Evolutionary conservation across 2,329 filamentous ascomycete species (phyloP), one percentile per base, ranked within the genome.

Genomic region (Calonectria pseudoreteaudii): DNA sequence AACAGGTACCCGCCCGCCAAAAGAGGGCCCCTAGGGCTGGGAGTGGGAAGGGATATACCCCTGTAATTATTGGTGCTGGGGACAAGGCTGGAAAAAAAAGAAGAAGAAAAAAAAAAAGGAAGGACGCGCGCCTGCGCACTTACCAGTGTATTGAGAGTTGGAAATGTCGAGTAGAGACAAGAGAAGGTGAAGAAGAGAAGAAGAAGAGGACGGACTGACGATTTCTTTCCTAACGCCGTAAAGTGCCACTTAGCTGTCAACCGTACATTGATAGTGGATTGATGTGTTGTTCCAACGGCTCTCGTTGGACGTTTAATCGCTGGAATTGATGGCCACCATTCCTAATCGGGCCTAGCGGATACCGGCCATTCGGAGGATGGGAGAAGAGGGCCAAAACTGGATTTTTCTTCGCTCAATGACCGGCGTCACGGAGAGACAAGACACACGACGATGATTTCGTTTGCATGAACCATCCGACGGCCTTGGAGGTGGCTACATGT

Each of bases 231-330:
- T 49, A 56, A 70, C 58, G 28, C 4, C 16, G 52, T 47, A 65
- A 65, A 65, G 41, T 65, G 60, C 60, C 67, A 65, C 60, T 47
- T 65, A 47, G 60, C 41, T 49, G 41, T 49, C 60, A 47, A 65
- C 60, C 44, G 38, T 65, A 56, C 70, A 72, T 66, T 66, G n/a
- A 53, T 67, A 66, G 66, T 72, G 70, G 62, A 30, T 69, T 69
- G 66, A 69, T 73, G 71, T 52, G 71, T 72, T 73, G 71, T 73
- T 66, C 66, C 71, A 69, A 73, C 71, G 49, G 58, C 23, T 66
- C 56, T 73, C 71, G 71, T 69, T 73, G 71, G 71, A 69, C 66
- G 71, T 69, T 72, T 66, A 66, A 69, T 60, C 41, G 49, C 28
- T 31, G 36, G 60, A 58, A 67, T n/a, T 34, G 64, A 20, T 28